Evolutionary conservation across 2,329 filamentous ascomycete species (phyloP), one percentile per base, ranked within the genome.

Genomic region (Epichloe scottii): DNA sequence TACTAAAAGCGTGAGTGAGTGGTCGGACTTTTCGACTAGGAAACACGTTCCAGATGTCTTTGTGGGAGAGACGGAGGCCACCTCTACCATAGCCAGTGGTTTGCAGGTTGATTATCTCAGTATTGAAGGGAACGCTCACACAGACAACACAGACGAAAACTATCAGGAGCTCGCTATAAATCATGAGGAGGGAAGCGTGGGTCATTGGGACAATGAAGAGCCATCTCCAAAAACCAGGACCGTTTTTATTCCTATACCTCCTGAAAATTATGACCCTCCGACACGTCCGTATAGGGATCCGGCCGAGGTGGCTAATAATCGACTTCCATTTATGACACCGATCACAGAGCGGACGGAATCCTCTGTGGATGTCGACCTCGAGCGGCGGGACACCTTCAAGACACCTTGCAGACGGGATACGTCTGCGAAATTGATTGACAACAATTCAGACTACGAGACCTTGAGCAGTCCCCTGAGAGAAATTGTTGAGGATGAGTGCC

Each of bases 301-400:
- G 62, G 78, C 72, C 37, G 78, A 89, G 64, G 76, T 84, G 66
- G 89, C 89, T 53, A 94, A 96, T 62, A 95, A 90, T 67, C 84
- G 90, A 50, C 74, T 97, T 10, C 93, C 91, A 3, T 98, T 97
- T 66, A 97, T 98, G 93, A 98, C 93, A 0, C 93, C 93, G 1
- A 98, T 98, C 57, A 91, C 93, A 1, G 93, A 98, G 67, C 84
- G 89, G 60, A 98, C 93, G 0, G 93, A 98, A 67, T 86, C 84
- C 11, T 96, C 90, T 0, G 70, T 97, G 5, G 84, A 84, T 37
- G 69, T 84, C 41, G 77, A 79, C 4, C 81, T 78, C 30, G 75
- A 79, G 49, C 68, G 73, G 72, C 58, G 77, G 78, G 65, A 76
- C 77, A 76, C 75, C 49, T 76, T 81, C 46, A 95, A 93, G 68